Evolutionary conservation across 352 stramenopile species (phyloP), one percentile per base, ranked within the genome.

Genomic region (Globisporangium spiculum): DNA sequence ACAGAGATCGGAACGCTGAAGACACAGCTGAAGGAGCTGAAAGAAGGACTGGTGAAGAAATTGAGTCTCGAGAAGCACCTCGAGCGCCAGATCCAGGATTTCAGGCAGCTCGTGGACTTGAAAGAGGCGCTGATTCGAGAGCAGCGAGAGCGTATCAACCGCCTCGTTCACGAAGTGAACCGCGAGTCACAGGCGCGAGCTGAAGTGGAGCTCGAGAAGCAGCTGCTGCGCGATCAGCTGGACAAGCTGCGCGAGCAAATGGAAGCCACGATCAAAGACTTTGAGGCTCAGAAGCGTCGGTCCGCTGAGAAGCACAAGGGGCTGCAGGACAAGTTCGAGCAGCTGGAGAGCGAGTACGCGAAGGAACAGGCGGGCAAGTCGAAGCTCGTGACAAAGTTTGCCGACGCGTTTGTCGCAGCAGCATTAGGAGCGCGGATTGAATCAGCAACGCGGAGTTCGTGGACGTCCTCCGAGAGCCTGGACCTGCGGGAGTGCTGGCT

Each of bases 401-500:
- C 72, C 0, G 75, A 84, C 3, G 44, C 72, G 9, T 84, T 76
- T 62, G 38, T 53, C 20, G 54, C 57, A 36, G 24, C 60, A 26
- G 46, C 50, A 26, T 22, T 10, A 54, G 41, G 41, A 48, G 4
- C 14, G 20, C 18, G 12, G 20, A 16, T n/a, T 24, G 34, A 63
- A 22, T 38, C 61, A 9, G 22, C 16, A 4, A 62, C 10, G 16
- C n/a, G 24, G 16, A 24, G 10, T 57, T 4, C 78, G 59, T 75
- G 63, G 71, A 55, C 56, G 30, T 46, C 18, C 46, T 61, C 53
- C 0, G 63, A 77, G 32, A 71, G 60, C 36, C 66, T 86, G 26
- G 76, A 91, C 46, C 62, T 89, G 22, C 69, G 80, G 8, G 73
- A 87, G 34, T 91, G 83, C 60, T 84, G 67, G 64, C 69, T 94